Base-by-base conservation (phyloP, 1,284 basidiomycete genomes). In the Cystobasidium pallidum region DNA sequence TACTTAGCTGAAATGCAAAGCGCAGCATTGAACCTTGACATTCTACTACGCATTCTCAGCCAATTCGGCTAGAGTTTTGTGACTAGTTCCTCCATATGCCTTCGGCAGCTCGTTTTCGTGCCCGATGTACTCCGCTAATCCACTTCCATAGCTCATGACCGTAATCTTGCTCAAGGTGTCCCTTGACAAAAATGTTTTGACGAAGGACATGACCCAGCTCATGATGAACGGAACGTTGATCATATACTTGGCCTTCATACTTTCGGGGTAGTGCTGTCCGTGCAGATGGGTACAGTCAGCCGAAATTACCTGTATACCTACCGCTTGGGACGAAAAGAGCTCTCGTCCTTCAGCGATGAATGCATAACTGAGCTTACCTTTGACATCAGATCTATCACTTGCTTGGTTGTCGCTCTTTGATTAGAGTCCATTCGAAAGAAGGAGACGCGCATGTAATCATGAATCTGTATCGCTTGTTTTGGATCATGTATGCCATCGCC, bases 201-300 rank as follows among this genome's bases (percentile, higher is more conserved):
- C 54, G 3, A 70, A 58, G 0, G 26, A 11, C 41, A 73, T 74
- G n/a, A 75, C n/a, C 73, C 75, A 74, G 1, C 58, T 32, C 68
- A 75, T 66, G 10, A 74, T 15, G 36, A 63, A 45, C 1, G 74
- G 68, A 6, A 72, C 65, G 24, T 67, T 58, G 26, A 73, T 64
- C 45, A 72, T 70, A 36, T 70, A 71, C 51, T 70, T 74, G 21
- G 55, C 39, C 4, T 51, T 63, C 52, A 75, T 73, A 34, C 41
- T 45, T 49, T 75, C 75, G 7, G 75, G 72, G 24, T 75, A 75
- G 63, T 75, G 54, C 41, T 70, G 17, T 26, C n/a, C n/a, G n/a
- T 28, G 1, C 1, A 6, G 6, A 30, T 15, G 1, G 3, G 15
- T 59, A 8, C 7, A 58, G n/a, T 59, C 34, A 59, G 24, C 8